Evolutionary conservation across 2,329 filamentous ascomycete species (phyloP).

Genomic region (Apiospora malaysiana): DNA sequence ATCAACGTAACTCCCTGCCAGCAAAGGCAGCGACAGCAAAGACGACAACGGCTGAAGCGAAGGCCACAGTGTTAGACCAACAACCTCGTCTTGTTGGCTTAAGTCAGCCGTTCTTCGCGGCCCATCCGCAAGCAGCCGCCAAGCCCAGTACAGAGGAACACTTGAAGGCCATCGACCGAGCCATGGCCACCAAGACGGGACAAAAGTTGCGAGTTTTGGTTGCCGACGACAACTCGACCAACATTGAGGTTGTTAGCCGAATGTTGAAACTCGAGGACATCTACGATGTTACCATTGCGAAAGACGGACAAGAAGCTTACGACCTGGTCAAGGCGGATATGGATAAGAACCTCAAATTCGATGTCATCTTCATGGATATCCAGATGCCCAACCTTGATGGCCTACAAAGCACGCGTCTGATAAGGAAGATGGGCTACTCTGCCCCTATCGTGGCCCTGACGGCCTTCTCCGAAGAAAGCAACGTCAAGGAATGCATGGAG

Average conservation of each 20-base stretch:
- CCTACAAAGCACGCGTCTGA: conserved; percentile 82
- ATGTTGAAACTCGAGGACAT: conserved; percentile 79
- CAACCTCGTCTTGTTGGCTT: conserved; percentile 83
- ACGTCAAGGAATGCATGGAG: conserved; percentile 84
- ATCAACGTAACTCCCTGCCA: conserved; percentile 39
- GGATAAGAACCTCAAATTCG: conserved; percentile 74
- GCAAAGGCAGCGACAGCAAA: conserved; percentile 34
- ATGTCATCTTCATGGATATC: conserved; percentile 95
- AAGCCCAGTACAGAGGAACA: conserved; percentile 60
- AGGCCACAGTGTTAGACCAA: conserved; percentile 61
- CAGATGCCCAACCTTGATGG: conserved; percentile 95
- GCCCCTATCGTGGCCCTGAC: conserved; percentile 90
- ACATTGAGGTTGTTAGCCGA: conserved; percentile 63
- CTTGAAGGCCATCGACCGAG: conserved; percentile 68
- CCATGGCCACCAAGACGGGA: conserved; percentile 64
- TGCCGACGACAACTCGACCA: conserved; percentile 71
- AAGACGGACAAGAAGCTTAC: conserved; percentile 85
- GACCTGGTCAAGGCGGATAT: conserved; percentile 85
- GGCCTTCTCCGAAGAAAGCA: conserved; percentile 89
- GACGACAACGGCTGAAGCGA: conserved; percentile 38
- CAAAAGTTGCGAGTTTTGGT: conserved; percentile 81
- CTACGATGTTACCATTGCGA: conserved; percentile 88
- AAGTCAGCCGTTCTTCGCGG: conserved; percentile 80
- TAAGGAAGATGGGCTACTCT: conserved; percentile 84
- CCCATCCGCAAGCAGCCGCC: conserved; percentile 43